Percentiles rank a stretch among this genome's conserved stretches.
phyloP scores from a whole-genome alignment of 371 early-diverging fungal genomes.

The Mortierella polycephala region DNA sequence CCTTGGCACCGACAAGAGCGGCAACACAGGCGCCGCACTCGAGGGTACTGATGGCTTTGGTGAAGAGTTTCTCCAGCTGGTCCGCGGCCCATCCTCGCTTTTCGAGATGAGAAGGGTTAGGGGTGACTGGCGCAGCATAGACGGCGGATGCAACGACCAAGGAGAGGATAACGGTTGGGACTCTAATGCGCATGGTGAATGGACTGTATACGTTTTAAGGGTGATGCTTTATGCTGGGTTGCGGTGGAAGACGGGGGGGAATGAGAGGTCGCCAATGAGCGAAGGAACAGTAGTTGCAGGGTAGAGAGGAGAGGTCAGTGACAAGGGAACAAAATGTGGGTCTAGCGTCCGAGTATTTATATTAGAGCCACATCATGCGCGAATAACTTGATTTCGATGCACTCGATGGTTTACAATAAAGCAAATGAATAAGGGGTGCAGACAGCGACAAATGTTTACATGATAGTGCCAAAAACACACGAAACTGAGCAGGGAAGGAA shows the following conservation, averaged over 20 bases:
- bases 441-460: not conserved
- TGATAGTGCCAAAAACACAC: not conserved
- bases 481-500: constrained; percentile 7
- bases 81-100: constrained; percentile 48
- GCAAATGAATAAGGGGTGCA: too few species aligned
- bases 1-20: constrained; percentile 44
- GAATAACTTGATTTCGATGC: too few species aligned
- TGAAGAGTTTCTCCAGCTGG: constrained; percentile 35
- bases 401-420: too few species aligned
- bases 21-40: constrained; percentile 56
- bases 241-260: too few species aligned
- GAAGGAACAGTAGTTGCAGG: not conserved
- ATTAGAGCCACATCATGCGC: too few species aligned
- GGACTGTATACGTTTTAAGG: not conserved
- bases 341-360: too few species aligned
- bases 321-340: not conserved
- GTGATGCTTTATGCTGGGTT: not conserved
- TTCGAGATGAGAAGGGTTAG: constrained; percentile 22
- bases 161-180: constrained; percentile 46
- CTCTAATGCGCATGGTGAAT: constrained; percentile 24
- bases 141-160: constrained; percentile 39
- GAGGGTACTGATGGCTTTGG: constrained; percentile 40
- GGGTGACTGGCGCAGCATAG: constrained; percentile 36
- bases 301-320: not conserved
- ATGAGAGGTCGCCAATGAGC: not conserved